Evolutionary conservation across 73 alveolate genomes (phyloP), one percentile per base, ranked within the genome.

Genomic region (Paramecium pentaurelia): DNA sequence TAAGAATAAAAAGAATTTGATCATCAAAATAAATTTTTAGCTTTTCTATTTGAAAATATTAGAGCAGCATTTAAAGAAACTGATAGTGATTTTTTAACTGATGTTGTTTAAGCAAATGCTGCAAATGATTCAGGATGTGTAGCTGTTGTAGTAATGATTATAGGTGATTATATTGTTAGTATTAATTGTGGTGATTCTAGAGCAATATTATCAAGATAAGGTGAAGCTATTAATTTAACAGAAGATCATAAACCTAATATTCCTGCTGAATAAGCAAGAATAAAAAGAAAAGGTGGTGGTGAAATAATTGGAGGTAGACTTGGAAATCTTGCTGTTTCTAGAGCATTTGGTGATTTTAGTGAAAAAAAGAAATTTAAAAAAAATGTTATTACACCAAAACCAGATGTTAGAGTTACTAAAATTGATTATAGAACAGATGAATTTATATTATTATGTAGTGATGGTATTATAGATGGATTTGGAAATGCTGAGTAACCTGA

Each of bases 151-250:
- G 59, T 95, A 64, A 32, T 96, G 45, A 71, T 96, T 18, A 80
- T 95, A 20, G 95, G 95, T 58, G 96, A 96, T 86, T 93, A 95
- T 75, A 68, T 98, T 36, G 85, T 95, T 8, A 95, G 98, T 68
- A 98, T 98, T 71, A 98, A 98, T 93, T 93, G 97, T 8, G 99
- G 99, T 0, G 99, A 98, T 77, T 97, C 99, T 14, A 84, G 98
- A 70, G 95, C 98, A 58, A 97, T 96, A 34, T 92, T 98, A 49
- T 93, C 95, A 58, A 92, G 96, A 88, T 71, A 77, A 14, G 98
- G 98, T 2, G 47, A 37, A 22, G 95, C 96, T 1, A 92, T 77
- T 77, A 86, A 92, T 37, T 89, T 96, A 80, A 87, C 97, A 14
- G 92, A 86, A 28, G 99, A 96, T 70, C 99, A 96, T 44, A 96